phyloP scores from a whole-genome alignment of 2,329 filamentous ascomycete genomes.

The Alternaria angustiovoidea region DNA sequence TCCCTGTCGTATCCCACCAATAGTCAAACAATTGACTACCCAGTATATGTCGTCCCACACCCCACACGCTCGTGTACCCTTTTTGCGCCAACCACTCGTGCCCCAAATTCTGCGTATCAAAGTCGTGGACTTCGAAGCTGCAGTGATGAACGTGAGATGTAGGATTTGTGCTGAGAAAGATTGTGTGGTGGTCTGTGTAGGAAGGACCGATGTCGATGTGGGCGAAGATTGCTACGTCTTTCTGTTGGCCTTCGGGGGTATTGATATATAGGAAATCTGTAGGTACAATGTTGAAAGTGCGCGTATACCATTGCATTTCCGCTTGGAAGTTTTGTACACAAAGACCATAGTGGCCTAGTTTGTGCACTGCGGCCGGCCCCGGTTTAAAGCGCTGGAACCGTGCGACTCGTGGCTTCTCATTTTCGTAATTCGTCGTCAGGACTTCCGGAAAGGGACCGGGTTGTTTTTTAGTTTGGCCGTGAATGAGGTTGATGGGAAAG shows the following conservation, averaged over 20 bases:
- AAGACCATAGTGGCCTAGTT: slow-evolving; percentile 60
- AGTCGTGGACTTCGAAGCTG: slow-evolving; percentile 73
- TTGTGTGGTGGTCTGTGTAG: slow-evolving; percentile 64
- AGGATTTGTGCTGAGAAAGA: slow-evolving; percentile 58
- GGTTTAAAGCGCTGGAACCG: slow-evolving; percentile 62
- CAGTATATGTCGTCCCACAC: slow-evolving; percentile 73
- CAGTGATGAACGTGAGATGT: slow-evolving; percentile 69
- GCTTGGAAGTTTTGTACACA: slow-evolving; percentile 50
- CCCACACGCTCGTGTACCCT: slow-evolving; percentile 73
- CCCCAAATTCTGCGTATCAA: slow-evolving; percentile 73
- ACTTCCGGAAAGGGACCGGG: slow-evolving; percentile 59
- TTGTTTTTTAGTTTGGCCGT: slow-evolving; percentile 60
- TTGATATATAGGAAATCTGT: slow-evolving; percentile 55
- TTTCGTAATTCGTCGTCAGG: slow-evolving; percentile 55
- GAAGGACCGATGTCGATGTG: slow-evolving; percentile 63
- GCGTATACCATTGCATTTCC: slow-evolving; percentile 56
- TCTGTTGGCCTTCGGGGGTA: slow-evolving; percentile 18
- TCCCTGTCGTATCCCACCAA: slow-evolving; percentile 70
- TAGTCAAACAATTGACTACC: slow-evolving; percentile 78
- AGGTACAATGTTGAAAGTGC: slow-evolving; percentile 58
- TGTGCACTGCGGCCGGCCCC: slow-evolving; percentile 60
- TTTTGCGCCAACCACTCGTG: slow-evolving; percentile 72
- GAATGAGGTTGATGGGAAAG: slow-evolving; percentile 66
- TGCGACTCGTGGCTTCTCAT: slow-evolving; percentile 57
- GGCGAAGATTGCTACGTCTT: slow-evolving; percentile 59